Conservation (phyloP, 768 basidiomycete genomes). For the Cubamyces sp. region DNA sequence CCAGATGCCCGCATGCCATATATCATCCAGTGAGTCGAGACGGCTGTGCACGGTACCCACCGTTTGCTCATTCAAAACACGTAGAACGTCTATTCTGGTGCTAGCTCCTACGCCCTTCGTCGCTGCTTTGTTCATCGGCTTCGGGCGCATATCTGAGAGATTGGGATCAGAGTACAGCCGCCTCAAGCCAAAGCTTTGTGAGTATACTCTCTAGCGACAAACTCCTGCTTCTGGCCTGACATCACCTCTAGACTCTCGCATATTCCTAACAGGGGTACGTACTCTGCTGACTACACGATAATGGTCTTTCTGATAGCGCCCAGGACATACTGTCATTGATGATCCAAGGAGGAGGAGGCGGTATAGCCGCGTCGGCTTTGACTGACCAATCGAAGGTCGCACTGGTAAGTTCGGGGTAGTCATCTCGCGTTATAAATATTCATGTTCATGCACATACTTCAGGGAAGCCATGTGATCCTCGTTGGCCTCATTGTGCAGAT, state of each 20-base stretch:
- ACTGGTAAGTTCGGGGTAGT: conserved; percentile 7
- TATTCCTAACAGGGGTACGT: conserved; percentile 38
- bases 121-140: conserved; percentile 59
- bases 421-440: background rate
- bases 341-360: conserved; percentile 47
- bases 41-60: no score
- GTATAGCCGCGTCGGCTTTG: conserved; percentile 29
- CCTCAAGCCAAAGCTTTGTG: conserved; percentile 40
- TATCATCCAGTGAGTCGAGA: conserved; percentile 23
- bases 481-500: conserved; percentile 36
- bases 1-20: conserved; percentile 12
- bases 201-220: conserved; percentile 2
- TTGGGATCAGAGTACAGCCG: conserved; percentile 56
- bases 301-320: conserved; percentile 6
- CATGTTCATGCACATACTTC: background rate
- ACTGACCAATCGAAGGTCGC: conserved; percentile 20
- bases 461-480: conserved; percentile 37
- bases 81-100: conserved; percentile 19
- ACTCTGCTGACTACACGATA: no score
- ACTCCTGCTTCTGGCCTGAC: background rate
- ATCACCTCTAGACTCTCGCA: conserved; percentile 29
- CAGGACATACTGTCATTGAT: conserved; percentile 44
- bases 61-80: conserved; percentile 29
- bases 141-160: conserved; percentile 47
- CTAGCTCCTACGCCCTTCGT: conserved; percentile 54